Conservation (phyloP, 768 basidiomycete genomes). For the Tephrocybe sp. region DNA sequence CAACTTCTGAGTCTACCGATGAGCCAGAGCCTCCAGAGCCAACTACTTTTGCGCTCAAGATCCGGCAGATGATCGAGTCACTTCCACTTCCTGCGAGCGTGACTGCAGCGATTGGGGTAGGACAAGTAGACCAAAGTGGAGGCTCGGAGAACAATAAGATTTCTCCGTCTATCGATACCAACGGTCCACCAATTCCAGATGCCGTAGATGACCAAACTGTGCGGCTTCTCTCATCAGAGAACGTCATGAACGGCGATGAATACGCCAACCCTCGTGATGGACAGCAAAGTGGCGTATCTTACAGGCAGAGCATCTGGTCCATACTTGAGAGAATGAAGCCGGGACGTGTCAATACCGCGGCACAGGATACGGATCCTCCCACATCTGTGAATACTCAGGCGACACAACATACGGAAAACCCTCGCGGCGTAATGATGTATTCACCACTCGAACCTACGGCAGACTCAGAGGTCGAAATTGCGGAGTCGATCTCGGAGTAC, state of each 20-base stretch:
- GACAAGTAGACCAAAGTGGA: constrained; percentile 9
- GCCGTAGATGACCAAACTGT: constrained; percentile 47
- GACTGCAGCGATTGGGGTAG: constrained; percentile 14
- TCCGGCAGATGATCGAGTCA: constrained; percentile 35
- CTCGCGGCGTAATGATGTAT: constrained; percentile 75
- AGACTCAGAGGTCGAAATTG: constrained; percentile 66
- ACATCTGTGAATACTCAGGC: not conserved
- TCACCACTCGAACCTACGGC: constrained; percentile 62
- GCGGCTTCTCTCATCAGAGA: constrained; percentile 51
- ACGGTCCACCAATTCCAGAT: constrained; percentile 38
- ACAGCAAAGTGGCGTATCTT: constrained; percentile 17
- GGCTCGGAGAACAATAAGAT: not conserved
- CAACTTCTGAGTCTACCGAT: constrained; percentile 12
- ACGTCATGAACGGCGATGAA: constrained; percentile 60
- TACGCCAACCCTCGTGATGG: constrained; percentile 2
- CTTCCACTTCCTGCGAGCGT: constrained; percentile 30
- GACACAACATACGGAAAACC: constrained; percentile 44
- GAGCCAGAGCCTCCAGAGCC: constrained; percentile 28
- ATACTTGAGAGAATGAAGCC: constrained; percentile 49
- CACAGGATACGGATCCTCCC: constrained; percentile 12
- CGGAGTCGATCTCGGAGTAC: constrained; percentile 48
- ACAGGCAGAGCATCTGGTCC: constrained; percentile 54
- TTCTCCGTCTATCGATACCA: constrained; percentile 18
- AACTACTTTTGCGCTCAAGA: constrained; percentile 33
- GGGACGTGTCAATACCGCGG: constrained; percentile 8